Evolutionary conservation across 768 basidiomycete species (phyloP), one percentile per base, ranked within the genome.

Genomic region (Peribolospora baueri): DNA sequence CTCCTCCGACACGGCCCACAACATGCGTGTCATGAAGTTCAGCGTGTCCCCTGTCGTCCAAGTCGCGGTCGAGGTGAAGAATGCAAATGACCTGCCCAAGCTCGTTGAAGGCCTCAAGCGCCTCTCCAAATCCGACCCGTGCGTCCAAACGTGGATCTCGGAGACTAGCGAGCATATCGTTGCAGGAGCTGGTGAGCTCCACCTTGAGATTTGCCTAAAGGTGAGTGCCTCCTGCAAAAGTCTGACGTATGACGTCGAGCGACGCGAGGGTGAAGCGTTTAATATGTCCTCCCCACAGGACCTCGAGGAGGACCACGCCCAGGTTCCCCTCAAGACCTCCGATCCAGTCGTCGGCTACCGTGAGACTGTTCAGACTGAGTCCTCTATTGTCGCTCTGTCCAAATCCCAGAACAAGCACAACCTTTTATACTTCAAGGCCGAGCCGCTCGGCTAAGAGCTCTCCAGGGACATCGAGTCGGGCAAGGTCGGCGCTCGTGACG

Each of bases 391-490:
- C 62, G 93, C 93, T 39, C 75, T 98, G 45, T 97, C 93, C 57
- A 98, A 98, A 71, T 97, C 93, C 25, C 93, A 95, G 73, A 97
- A 98, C 77, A 98, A 97, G 76, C 93, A 98, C 80, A 98, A 98
- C 70, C 84, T 93, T 73, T 75, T 98, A 56, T 98, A 81, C 70
- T 77, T 80, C 61, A 88, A 88, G 75, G 93, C 93, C 43, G 60
- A 80, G 72, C 93, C 93, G 43, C 67, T 98, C 56, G 87, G 84
- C 37, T 93, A 98, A 66, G 90, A 95, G 68, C 77, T 97, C 58
- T 80, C 87, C 60, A 76, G 77, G 63, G 93, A 86, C 58, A 95
- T 98, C 63, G 93, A 97, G 69, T 63, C 61, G 55, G 93, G 93
- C 63, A 78, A 76, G 65, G 68, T 98, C 68, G 82, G 62, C 69